These are phyloP conservation scores for Phlyctochytrium planicorne DNA, from an alignment of 192 early-diverging fungal species.

Conservation along the genomic window DNA sequence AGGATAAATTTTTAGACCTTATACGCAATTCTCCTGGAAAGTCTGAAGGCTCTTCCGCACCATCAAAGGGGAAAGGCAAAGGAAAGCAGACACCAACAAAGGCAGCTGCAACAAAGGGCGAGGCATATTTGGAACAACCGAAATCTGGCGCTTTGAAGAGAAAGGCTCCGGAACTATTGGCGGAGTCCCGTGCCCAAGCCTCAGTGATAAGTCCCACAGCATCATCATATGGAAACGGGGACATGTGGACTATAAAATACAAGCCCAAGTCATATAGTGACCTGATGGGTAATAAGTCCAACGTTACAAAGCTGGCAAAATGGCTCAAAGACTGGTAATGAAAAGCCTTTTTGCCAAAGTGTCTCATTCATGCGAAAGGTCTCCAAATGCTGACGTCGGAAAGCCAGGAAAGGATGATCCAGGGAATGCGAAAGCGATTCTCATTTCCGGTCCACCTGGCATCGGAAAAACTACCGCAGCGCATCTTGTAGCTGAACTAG, in stretches of 20 bases:
- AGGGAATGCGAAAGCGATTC: slow-evolving; percentile 57
- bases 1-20: slow-evolving; percentile 82
- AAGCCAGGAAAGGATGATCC: slow-evolving; percentile 57
- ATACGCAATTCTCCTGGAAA: slow-evolving; percentile 49
- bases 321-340: slow-evolving; percentile 80
- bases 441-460: slow-evolving; percentile 95
- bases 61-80: slow-evolving; percentile 14
- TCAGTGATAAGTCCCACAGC: not conserved
- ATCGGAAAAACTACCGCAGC: slow-evolving; percentile 98
- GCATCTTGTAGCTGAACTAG: slow-evolving; percentile 75
- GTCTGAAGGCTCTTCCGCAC: slow-evolving; percentile 19
- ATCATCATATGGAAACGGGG: not conserved
- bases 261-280: slow-evolving; percentile 76
- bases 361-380: slow-evolving; percentile 30
- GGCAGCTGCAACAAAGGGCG: not conserved
- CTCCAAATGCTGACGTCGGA: slow-evolving; percentile 34
- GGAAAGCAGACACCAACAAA: not conserved
- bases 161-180: not conserved
- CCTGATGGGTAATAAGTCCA: slow-evolving; percentile 82
- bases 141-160: not conserved
- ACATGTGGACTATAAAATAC: slow-evolving; percentile 96
- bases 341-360: not conserved
- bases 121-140: not conserved
- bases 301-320: slow-evolving; percentile 61
- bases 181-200: not conserved